Conservation (phyloP, 768 basidiomycete genomes). For the Cystobasidium onofrii region DNA sequence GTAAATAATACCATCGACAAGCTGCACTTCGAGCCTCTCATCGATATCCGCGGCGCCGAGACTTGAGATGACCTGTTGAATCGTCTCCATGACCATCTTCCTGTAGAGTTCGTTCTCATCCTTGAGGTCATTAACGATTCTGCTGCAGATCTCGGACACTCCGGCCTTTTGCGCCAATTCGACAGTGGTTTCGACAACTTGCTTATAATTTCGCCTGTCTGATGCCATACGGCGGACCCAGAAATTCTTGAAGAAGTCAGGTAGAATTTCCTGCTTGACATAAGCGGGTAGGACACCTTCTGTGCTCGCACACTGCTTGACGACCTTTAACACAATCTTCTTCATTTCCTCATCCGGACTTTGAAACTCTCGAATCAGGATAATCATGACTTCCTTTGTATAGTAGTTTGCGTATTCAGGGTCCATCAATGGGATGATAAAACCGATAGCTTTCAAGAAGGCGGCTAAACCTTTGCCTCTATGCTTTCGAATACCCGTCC, state of each 20-base stretch:
- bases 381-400: conserved; percentile 93
- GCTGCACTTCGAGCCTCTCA: conserved; percentile 82
- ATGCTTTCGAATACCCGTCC: conserved; percentile 87
- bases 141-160: conserved; percentile 87
- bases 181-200: conserved; percentile 97
- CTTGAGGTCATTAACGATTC: conserved; percentile 81
- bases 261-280: conserved; percentile 94
- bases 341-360: conserved; percentile 99
- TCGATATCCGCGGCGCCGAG: conserved; percentile 97
- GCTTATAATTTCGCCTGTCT: conserved; percentile 88
- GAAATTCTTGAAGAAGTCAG: conserved; percentile 98
- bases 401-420: conserved; percentile 99
- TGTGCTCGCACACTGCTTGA: conserved; percentile 96
- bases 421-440: conserved; percentile 99
- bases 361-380: conserved; percentile 63
- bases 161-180: conserved; percentile 96
- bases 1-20: conserved; percentile 98
- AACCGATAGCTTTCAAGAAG: conserved; percentile 94
- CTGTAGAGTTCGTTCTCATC: conserved; percentile 50
- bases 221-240: conserved; percentile 80
- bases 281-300: conserved; percentile 94
- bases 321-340: conserved; percentile 98
- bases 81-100: conserved; percentile 99
- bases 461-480: conserved; percentile 91
- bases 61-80: conserved; percentile 86